Percentiles rank a stretch among this genome's conserved stretches.
phyloP scores from a whole-genome alignment of 306 rosid genomes.

The Amphicarpaea edgeworthii region DNA sequence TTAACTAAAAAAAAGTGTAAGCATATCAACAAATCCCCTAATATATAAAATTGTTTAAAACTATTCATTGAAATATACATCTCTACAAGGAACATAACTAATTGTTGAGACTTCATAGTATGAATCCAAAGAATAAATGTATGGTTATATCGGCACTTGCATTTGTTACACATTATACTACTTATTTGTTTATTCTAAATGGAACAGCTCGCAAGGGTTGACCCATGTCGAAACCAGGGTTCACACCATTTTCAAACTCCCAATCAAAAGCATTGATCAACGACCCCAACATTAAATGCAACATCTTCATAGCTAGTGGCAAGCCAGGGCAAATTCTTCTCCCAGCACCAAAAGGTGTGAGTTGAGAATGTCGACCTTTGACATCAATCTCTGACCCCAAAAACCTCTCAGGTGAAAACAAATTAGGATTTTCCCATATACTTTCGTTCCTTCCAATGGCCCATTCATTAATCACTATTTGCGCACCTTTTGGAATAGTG shows the following conservation, averaged over 20 bases:
- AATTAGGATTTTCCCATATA: conserved; percentile 30
- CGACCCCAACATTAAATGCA: conserved; percentile 41
- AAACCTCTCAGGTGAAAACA: conserved; percentile 36
- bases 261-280: conserved; percentile 37
- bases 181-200: neutral
- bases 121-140: too few species aligned
- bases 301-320: conserved; percentile 30
- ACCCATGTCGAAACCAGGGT: neutral
- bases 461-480: conserved; percentile 36
- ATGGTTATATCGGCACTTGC: too few species aligned
- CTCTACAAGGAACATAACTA: too few species aligned
- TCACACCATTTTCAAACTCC: conserved; percentile 20
- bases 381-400: conserved; percentile 37
- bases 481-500: too few species aligned
- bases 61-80: too few species aligned
- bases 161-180: too few species aligned
- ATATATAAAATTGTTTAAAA: too few species aligned
- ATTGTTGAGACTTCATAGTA: too few species aligned
- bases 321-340: conserved; percentile 39
- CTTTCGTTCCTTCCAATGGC: conserved; percentile 37
- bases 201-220: conserved; percentile 38
- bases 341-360: conserved; percentile 46
- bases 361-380: conserved; percentile 27
- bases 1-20: too few species aligned
- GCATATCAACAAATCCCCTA: too few species aligned